phyloP scores from a whole-genome alignment of 805 yeast genomes.

The Ogataea angusta region DNA sequence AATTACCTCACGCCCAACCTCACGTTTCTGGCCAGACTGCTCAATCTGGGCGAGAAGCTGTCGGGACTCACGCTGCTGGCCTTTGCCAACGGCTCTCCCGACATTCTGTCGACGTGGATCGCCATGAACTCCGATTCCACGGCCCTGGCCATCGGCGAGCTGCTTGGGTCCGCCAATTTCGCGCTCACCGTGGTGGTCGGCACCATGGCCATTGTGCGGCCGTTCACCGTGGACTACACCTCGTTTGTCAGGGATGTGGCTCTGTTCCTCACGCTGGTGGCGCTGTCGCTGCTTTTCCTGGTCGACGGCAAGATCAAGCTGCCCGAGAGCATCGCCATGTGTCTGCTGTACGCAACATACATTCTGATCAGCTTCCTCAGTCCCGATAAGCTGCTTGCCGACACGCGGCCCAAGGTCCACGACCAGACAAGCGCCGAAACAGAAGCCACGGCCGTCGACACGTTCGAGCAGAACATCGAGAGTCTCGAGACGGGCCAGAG shows the following conservation, averaged over 20 bases:
- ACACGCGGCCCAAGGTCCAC: not conserved
- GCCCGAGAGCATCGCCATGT: constrained; percentile 56
- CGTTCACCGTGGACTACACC: constrained; percentile 47
- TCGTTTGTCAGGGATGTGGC: constrained; percentile 59
- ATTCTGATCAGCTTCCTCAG: constrained; percentile 40
- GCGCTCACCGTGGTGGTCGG: constrained; percentile 52
- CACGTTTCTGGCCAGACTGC: constrained; percentile 55
- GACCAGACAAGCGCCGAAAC: constrained; percentile 6
- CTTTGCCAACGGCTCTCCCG: constrained; percentile 91
- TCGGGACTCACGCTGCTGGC: constrained; percentile 88
- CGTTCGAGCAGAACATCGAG: constrained; percentile 26
- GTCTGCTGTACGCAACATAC: constrained; percentile 54
- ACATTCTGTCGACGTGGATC: constrained; percentile 76
- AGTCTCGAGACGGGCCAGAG: constrained; percentile 27
- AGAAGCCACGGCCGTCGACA: constrained; percentile 9
- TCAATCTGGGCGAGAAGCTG: constrained; percentile 68
- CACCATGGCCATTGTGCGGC: constrained; percentile 41
- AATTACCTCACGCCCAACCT: constrained; percentile 80
- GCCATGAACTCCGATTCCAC: constrained; percentile 74
- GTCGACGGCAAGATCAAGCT: constrained; percentile 52
- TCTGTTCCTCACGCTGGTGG: constrained; percentile 51
- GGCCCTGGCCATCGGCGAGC: constrained; percentile 48
- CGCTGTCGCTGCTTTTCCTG: constrained; percentile 50
- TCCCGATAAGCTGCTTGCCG: constrained; percentile 28
- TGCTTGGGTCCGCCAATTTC: constrained; percentile 53